phyloP scores from a whole-genome alignment of 345 rosid genomes.

The Acer campestre region DNA sequence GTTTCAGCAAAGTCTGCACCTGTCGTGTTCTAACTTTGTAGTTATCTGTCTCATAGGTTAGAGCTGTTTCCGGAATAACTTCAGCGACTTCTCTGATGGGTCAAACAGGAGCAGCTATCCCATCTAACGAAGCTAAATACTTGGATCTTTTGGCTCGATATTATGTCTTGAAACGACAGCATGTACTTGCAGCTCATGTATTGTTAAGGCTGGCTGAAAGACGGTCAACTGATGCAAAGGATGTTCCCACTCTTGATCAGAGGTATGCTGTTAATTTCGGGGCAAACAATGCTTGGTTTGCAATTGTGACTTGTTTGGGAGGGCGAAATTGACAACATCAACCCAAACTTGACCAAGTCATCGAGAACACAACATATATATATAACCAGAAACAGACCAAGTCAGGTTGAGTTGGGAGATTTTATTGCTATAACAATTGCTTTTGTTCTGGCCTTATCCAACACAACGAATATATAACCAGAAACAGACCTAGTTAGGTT shows the following conservation, averaged over 20 bases:
- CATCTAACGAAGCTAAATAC: slow-evolving; percentile 73
- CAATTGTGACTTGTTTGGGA: neutral
- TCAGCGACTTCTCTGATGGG: slow-evolving; percentile 56
- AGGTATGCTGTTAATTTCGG: slow-evolving; percentile 45
- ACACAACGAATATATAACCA: neutral
- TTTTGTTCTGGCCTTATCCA: neutral
- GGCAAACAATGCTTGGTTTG: slow-evolving; percentile 6
- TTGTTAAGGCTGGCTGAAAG: slow-evolving; percentile 92
- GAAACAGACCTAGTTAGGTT: no score
- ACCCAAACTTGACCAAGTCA: neutral
- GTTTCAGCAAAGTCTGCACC: slow-evolving; percentile 6
- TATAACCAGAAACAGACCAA: neutral
- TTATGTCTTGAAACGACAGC: slow-evolving; percentile 92
- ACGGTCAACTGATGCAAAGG: slow-evolving; percentile 62
- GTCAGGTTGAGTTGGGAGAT: slow-evolving; percentile 3
- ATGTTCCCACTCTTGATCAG: slow-evolving; percentile 73
- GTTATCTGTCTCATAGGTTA: slow-evolving; percentile 45
- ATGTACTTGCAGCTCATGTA: slow-evolving; percentile 92
- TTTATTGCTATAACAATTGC: neutral
- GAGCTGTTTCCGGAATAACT: slow-evolving; percentile 47
- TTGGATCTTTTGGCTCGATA: slow-evolving; percentile 88
- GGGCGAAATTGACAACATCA: neutral
- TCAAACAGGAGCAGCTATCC: slow-evolving; percentile 57
- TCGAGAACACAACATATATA: slow-evolving; percentile 1
- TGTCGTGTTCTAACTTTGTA: slow-evolving; percentile 7